phyloP scores from a whole-genome alignment of 73 alveolate genomes.

The Paramecium sonneborni region DNA sequence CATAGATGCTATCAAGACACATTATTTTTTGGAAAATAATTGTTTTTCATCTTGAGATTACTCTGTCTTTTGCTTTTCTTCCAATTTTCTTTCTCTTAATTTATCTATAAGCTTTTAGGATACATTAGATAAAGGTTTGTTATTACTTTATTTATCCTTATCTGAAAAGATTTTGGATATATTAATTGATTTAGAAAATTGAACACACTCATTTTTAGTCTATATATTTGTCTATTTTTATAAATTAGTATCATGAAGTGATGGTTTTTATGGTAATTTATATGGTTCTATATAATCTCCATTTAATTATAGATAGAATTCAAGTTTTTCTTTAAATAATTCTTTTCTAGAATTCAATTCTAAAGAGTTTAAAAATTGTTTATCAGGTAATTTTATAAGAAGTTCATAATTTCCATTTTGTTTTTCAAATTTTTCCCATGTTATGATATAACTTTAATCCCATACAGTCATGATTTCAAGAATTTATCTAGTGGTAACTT shows the following conservation, averaged over 20 bases:
- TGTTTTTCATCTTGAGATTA: neutral
- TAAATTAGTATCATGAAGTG: neutral
- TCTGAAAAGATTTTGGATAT: neutral
- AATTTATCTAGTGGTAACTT: neutral
- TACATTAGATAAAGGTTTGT: neutral
- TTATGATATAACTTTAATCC: neutral
- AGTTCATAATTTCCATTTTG: neutral
- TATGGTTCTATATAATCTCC: constrained; percentile 23
- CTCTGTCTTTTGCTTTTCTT: neutral
- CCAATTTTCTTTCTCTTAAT: neutral
- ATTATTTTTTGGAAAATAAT: neutral
- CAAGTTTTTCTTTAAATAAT: neutral
- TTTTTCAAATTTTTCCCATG: neutral
- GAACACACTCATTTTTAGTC: neutral
- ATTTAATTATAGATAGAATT: neutral
- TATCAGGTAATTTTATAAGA: neutral
- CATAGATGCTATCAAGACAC: neutral
- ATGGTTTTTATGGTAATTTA: neutral
- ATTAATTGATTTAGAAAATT: neutral
- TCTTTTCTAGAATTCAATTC: neutral
- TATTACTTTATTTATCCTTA: neutral
- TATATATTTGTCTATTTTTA: neutral
- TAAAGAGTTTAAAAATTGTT: neutral
- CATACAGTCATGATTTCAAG: neutral
- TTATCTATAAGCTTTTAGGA: neutral